Conservation (phyloP, 1,139 yeast genomes). For the Nadsonia commutata region DNA sequence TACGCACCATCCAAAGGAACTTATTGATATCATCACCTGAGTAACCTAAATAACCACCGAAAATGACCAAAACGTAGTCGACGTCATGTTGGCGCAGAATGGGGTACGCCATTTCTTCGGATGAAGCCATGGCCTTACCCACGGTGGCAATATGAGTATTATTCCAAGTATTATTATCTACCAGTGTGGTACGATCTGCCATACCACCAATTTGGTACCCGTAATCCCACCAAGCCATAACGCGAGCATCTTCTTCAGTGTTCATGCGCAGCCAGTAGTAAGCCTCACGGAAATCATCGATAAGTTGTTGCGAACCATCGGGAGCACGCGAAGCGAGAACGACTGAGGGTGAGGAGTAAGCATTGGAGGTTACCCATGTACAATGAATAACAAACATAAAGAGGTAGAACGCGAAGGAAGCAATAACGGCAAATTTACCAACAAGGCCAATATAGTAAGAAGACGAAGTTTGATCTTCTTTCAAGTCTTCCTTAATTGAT, state of each 20-base stretch:
- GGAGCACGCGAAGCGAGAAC: slow-evolving; percentile 74
- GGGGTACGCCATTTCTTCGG: slow-evolving; percentile 79
- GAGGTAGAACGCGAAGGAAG: slow-evolving; percentile 63
- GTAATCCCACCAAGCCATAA: slow-evolving; percentile 99
- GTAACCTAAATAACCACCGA: slow-evolving; percentile 89
- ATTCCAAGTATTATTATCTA: slow-evolving; percentile 98
- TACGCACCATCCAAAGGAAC: slow-evolving; percentile 97
- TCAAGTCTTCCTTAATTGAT: slow-evolving; percentile 10
- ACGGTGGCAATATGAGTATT: slow-evolving; percentile 99
- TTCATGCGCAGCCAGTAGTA: slow-evolving; percentile 98
- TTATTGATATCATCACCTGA: slow-evolving; percentile 96
- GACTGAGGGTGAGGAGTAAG: slow-evolving; percentile 96
- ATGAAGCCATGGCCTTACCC: slow-evolving; percentile 92
- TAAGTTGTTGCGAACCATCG: slow-evolving; percentile 73
- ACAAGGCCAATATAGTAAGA: slow-evolving; percentile 24
- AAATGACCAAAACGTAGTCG: slow-evolving; percentile 82
- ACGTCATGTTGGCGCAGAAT: slow-evolving; percentile 86
- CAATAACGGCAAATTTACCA: slow-evolving; percentile 48
- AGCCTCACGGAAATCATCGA: slow-evolving; percentile 97
- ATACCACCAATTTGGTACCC: slow-evolving; percentile 99
- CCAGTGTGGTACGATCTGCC: slow-evolving; percentile 98
- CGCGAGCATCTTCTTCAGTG: slow-evolving; percentile 88
- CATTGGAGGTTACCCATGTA: slow-evolving; percentile 93
- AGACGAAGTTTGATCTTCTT: slow-evolving; percentile 7
- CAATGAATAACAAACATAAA: slow-evolving; percentile 82